Percentiles rank a stretch among this genome's conserved stretches.
Evolutionary conservation across 2,329 filamentous ascomycete genomes (phyloP).

Genomic region (Nemania diffusa): DNA sequence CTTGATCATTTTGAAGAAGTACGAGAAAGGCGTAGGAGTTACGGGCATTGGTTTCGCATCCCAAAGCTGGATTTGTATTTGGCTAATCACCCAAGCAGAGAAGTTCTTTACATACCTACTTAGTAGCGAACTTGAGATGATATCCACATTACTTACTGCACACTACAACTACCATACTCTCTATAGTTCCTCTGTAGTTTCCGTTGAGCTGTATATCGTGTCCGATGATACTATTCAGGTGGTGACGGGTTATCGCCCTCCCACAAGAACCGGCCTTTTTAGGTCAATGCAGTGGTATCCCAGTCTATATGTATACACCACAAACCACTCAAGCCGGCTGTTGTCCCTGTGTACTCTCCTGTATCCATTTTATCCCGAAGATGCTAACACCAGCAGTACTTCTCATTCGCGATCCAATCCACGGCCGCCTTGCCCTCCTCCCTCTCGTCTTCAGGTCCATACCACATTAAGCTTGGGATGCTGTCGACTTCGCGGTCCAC

Average conservation of each 20-base stretch:
- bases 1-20: background rate
- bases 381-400: conserved; percentile 74
- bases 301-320: background rate
- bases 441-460: conserved; percentile 59
- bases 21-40: background rate
- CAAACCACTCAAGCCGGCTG: background rate
- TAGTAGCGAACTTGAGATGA: background rate
- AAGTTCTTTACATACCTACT: background rate
- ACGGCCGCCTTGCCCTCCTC: conserved; percentile 61
- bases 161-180: conserved; percentile 3
- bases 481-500: conserved; percentile 71
- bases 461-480: conserved; percentile 79
- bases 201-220: background rate
- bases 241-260: background rate
- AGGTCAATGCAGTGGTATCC: background rate
- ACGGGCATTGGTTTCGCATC: background rate
- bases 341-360: background rate
- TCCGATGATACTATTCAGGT: background rate
- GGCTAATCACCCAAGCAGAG: background rate
- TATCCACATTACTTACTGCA: background rate
- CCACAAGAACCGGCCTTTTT: background rate
- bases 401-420: conserved; percentile 81
- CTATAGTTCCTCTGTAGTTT: background rate
- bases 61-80: background rate
- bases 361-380: background rate